Conservation (phyloP, 768 basidiomycete species). For the Calocybe cyanea region DNA sequence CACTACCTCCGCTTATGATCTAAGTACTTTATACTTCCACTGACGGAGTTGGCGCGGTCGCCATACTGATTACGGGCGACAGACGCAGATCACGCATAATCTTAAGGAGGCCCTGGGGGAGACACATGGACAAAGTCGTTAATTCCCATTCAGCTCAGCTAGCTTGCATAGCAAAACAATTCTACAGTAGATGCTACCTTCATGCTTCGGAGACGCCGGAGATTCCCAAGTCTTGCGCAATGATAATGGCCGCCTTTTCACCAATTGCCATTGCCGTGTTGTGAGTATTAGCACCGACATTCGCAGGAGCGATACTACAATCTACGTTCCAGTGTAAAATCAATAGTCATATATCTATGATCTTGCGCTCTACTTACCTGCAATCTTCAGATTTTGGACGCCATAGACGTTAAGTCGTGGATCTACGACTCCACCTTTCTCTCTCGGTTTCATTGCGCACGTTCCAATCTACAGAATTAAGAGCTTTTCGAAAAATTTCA, state of each 20-base stretch:
- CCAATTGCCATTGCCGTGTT: conserved; percentile 45
- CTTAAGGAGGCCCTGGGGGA: no score
- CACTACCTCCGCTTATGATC: no score
- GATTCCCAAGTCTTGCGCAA: conserved; percentile 49
- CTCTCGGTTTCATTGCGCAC: conserved; percentile 63
- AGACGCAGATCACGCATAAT: no score
- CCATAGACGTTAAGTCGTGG: conserved; percentile 61
- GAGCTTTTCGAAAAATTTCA: neutral
- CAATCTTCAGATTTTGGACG: conserved; percentile 53
- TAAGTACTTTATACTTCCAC: no score
- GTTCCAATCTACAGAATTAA: conserved; percentile 47
- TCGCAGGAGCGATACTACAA: conserved; percentile 35
- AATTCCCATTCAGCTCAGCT: no score
- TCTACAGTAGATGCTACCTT: no score
- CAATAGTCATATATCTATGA: neutral
- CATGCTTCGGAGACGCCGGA: conserved; percentile 11
- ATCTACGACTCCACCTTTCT: conserved; percentile 60
- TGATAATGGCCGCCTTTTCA: conserved; percentile 60
- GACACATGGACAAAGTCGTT: no score
- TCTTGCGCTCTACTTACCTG: conserved; percentile 34
- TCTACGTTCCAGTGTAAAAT: conserved; percentile 19
- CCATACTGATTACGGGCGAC: no score
- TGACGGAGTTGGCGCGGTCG: no score
- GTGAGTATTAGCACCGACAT: conserved; percentile 40
- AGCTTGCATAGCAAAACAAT: no score